Evolutionary conservation across 257 asterid species (phyloP), one percentile per base, ranked within the genome.

Genomic region (Schizonepeta tenuifolia): DNA sequence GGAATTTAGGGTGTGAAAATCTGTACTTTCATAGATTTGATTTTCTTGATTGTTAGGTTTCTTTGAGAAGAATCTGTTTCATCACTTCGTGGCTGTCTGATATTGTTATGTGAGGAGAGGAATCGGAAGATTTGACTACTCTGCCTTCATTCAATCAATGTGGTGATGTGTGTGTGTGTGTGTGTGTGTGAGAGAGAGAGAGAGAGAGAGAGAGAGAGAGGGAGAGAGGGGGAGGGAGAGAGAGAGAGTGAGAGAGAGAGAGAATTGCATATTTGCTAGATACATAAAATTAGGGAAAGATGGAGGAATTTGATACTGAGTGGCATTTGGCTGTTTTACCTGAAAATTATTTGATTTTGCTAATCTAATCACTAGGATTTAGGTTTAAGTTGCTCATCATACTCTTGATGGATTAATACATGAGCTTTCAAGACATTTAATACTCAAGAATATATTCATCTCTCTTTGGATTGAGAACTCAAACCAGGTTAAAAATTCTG

Each of bases 31-130:
- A 54, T 20, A 22, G 50, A 54, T 43, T 57, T 41, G 44, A 57
- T 28, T 47, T 71, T 14, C 49, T 60, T 47, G 31, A 14, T 15
- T 21, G 51, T 10, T 9, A n/a, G 20, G 6, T 36, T 35, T 50
- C 9, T 14, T 33, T 6, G 33, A 36, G 43, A 60, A 20, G 22
- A 22, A 55, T 54, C 3, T 56, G 26, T 14, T 7, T 53, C 26
- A 3, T n/a, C n/a, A n/a, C n/a, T n/a, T n/a, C n/a, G n/a, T 51
- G 38, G 3, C 24, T 36, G 7, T 13, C 1, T 50, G 20, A 68
- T 68, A 17, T 66, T 13, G 58, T 66, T 24, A 15, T 66, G 44
- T 47, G 26, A 51, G 53, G 38, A 47, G 73, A 53, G 41, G 61
- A 26, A 47, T 71, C 20, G 18, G 51, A 44, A 17, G 60, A 60